Evolutionary conservation across 805 yeast genomes (phyloP).

Genomic region (Clavispora phyllophila): DNA sequence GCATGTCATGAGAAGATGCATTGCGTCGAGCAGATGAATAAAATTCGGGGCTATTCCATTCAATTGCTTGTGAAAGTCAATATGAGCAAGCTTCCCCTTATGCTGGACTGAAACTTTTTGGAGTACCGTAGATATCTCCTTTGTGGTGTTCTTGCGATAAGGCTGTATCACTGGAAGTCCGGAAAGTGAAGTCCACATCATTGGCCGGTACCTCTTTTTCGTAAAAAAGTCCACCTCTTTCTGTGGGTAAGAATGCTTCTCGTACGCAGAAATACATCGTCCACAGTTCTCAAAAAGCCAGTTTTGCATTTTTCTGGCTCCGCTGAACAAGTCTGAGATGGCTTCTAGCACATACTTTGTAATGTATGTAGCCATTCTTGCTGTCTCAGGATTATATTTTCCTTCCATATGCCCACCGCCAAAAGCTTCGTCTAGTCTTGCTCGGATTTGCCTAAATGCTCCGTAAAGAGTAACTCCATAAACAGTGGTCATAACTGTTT

Average conservation of each 20-base stretch:
- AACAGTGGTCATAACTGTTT: constrained; percentile 43
- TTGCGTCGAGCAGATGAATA: constrained; percentile 39
- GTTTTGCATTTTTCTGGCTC: constrained; percentile 29
- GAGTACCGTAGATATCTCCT: constrained; percentile 17
- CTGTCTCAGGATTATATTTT: neutral
- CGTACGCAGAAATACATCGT: constrained; percentile 26
- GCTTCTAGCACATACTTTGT: constrained; percentile 11
- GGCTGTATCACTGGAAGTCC: constrained; percentile 40
- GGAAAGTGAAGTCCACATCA: constrained; percentile 39
- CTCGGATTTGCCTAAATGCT: constrained; percentile 28
- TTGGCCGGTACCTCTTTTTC: constrained; percentile 22
- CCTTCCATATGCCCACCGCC: constrained; percentile 5
- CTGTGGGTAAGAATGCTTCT: constrained; percentile 9
- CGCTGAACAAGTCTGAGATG: constrained; percentile 23
- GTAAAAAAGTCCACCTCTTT: constrained; percentile 16
- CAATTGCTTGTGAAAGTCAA: constrained; percentile 25
- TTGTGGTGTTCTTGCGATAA: constrained; percentile 19
- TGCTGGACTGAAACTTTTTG: constrained; percentile 19
- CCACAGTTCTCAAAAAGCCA: constrained; percentile 31
- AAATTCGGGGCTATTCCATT: constrained; percentile 41
- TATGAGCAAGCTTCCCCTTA: constrained; percentile 19
- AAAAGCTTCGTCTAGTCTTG: constrained; percentile 13
- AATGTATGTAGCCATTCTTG: constrained; percentile 7
- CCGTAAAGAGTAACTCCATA: constrained; percentile 40
- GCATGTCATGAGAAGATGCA: constrained; percentile 35